phyloP scores from a whole-genome alignment of 176 grass and related monocot species.

The Coix lacrymajobi region DNA sequence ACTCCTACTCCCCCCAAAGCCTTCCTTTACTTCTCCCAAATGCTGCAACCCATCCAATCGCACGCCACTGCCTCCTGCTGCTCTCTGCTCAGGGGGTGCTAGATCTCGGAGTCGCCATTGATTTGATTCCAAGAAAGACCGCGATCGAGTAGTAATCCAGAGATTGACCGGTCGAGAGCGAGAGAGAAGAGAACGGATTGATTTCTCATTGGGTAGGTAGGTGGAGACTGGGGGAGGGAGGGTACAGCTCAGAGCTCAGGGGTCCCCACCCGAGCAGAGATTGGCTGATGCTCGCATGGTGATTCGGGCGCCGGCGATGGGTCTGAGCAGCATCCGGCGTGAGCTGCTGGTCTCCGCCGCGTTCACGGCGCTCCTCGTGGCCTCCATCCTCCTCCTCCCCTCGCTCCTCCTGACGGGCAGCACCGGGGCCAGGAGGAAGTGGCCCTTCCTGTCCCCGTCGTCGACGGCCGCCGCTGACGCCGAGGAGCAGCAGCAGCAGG shows the following conservation, averaged over 20 bases:
- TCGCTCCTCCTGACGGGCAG: slow-evolving; percentile 47
- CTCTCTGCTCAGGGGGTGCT: not conserved
- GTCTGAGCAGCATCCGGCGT: slow-evolving; percentile 23
- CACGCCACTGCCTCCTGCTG: not conserved
- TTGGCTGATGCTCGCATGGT: slow-evolving; percentile 27
- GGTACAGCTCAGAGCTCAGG: not conserved
- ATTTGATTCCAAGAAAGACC: not conserved
- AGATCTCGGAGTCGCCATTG: slow-evolving; percentile 7
- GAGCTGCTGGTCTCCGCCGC: slow-evolving; percentile 43
- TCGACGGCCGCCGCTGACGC: not conserved
- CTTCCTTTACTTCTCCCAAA: not conserved
- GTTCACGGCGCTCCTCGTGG: slow-evolving; percentile 54
- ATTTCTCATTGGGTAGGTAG: not conserved
- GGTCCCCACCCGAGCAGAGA: not conserved
- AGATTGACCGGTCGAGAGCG: not conserved
- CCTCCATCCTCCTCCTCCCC: slow-evolving; percentile 73
- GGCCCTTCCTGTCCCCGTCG: slow-evolving; percentile 4
- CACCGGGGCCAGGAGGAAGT: not conserved
- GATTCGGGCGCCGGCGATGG: slow-evolving; percentile 31
- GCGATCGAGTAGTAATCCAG: not conserved
- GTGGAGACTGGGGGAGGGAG: not conserved
- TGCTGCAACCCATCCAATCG: not conserved
- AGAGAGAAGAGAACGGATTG: not conserved
- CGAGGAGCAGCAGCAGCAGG: not conserved
- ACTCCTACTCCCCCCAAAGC: too few species aligned